Evolutionary conservation across 352 stramenopile species (phyloP).

Genomic region (Blastocystis sp.): DNA sequence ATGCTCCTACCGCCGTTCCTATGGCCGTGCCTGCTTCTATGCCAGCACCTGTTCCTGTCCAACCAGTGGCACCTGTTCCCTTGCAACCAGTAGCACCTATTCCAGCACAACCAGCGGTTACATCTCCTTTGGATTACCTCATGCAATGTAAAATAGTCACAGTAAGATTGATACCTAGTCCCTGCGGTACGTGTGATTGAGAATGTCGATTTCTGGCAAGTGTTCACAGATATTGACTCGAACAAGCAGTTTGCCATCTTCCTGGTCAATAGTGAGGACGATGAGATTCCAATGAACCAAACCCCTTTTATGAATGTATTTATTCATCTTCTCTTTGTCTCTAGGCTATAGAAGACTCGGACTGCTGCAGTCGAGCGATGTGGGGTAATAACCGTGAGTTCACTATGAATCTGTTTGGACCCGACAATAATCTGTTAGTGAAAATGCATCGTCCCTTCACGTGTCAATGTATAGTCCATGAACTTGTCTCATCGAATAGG

Average conservation of each 20-base stretch:
- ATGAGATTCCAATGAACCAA: slow-evolving; percentile 43
- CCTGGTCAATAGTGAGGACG: slow-evolving; percentile 47
- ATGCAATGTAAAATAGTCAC: background rate
- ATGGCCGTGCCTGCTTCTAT: background rate
- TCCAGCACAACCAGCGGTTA: background rate
- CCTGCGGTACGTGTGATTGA: slow-evolving; percentile 1
- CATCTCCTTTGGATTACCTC: background rate
- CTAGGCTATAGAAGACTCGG: slow-evolving; percentile 47
- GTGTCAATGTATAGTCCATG: slow-evolving; percentile 11
- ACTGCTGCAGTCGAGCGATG: slow-evolving; percentile 47
- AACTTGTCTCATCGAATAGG: background rate
- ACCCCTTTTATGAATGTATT: slow-evolving; percentile 28
- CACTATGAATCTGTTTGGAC: slow-evolving; percentile 33
- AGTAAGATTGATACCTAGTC: background rate
- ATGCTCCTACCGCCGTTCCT: background rate
- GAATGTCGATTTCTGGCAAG: slow-evolving; percentile 14
- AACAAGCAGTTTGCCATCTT: slow-evolving; percentile 29
- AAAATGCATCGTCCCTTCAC: slow-evolving; percentile 64
- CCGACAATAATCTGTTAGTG: background rate
- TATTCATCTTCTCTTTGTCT: background rate
- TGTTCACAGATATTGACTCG: background rate
- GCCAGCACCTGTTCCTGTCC: background rate
- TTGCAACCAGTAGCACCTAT: background rate
- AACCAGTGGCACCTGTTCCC: background rate
- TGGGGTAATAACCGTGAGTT: slow-evolving; percentile 44